phyloP scores from a whole-genome alignment of 2,329 filamentous ascomycete species.

The Laburnicola sp. region DNA sequence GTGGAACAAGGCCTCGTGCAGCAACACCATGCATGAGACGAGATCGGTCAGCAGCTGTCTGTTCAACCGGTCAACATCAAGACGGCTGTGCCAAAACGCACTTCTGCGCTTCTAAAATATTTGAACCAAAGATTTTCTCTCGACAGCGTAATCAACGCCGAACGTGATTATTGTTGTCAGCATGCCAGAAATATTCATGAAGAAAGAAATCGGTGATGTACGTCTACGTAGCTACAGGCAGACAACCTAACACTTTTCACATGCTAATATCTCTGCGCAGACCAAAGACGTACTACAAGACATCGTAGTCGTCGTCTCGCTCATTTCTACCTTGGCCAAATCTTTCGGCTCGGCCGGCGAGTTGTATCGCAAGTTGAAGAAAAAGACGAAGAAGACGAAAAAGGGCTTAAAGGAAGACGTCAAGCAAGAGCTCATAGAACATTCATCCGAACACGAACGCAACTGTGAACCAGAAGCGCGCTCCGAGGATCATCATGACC shows the following conservation, averaged over 20 bases:
- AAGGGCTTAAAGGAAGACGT: constrained; percentile 11
- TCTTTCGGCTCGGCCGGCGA: constrained; percentile 37
- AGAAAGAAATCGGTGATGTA: constrained; percentile 9
- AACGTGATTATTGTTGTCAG: background rate
- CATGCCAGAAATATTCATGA: constrained; percentile 6
- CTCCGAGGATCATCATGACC: constrained; percentile 14
- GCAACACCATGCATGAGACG: constrained; percentile 3
- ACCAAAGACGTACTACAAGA: constrained; percentile 31
- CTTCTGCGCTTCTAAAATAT: background rate
- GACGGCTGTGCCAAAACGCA: background rate
- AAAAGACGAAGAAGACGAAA: constrained; percentile 19
- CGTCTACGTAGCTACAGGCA: background rate
- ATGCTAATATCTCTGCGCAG: constrained; percentile 9
- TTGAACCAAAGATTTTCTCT: background rate
- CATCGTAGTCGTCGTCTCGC: constrained; percentile 34
- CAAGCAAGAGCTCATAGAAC: constrained; percentile 5
- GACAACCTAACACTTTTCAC: background rate
- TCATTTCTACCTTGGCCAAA: constrained; percentile 34
- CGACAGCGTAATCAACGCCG: background rate
- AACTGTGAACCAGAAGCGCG: constrained; percentile 19
- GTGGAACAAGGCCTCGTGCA: constrained; percentile 7
- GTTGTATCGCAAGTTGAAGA: constrained; percentile 37
- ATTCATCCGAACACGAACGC: background rate
- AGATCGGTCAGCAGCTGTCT: constrained; percentile 13
- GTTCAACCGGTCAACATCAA: constrained; percentile 9